Conservation (phyloP, 805 yeast species). For the Isabelozyma rhagii region DNA sequence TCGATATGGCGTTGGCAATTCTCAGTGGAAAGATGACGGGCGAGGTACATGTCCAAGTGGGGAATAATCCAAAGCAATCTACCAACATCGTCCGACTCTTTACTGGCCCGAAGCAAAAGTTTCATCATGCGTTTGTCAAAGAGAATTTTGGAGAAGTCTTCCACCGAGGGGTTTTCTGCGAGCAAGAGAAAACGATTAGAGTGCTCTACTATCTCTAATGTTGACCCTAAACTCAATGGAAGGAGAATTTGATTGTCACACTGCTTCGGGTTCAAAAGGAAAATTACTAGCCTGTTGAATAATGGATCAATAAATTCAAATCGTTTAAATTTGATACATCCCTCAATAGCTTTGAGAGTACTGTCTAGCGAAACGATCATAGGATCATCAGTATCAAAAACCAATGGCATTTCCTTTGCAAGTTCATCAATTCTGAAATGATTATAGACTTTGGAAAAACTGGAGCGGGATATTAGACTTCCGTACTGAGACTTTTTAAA, state of each 20-base stretch:
- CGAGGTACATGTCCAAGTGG: slow-evolving; percentile 21
- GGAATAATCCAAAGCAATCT: slow-evolving; percentile 36
- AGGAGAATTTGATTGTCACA: slow-evolving; percentile 3
- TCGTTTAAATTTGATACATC: slow-evolving; percentile 23
- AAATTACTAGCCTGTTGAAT: slow-evolving; percentile 24
- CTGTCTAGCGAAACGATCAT: slow-evolving; percentile 15
- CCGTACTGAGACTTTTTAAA: slow-evolving; percentile 15
- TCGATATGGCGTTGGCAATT: background rate
- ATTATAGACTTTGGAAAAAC: slow-evolving; percentile 6
- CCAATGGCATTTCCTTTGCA: slow-evolving; percentile 3
- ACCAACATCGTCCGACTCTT: slow-evolving; percentile 26
- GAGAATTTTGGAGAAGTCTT: slow-evolving; percentile 12
- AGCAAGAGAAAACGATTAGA: slow-evolving; percentile 8
- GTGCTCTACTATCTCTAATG: slow-evolving; percentile 1
- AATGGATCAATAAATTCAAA: slow-evolving; percentile 30
- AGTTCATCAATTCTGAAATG: background rate
- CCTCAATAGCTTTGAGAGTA: slow-evolving; percentile 24
- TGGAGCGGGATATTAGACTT: slow-evolving; percentile 24
- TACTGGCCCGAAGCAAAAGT: slow-evolving; percentile 18
- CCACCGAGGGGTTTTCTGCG: slow-evolving; percentile 6
- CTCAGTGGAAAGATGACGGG: background rate
- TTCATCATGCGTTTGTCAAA: slow-evolving; percentile 19
- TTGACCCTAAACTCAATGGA: slow-evolving; percentile 8
- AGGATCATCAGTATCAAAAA: slow-evolving; percentile 8
- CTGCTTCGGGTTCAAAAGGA: slow-evolving; percentile 16